Base-by-base conservation (phyloP, 78 protist genomes). In the Tieghemostelium lacteum region DNA sequence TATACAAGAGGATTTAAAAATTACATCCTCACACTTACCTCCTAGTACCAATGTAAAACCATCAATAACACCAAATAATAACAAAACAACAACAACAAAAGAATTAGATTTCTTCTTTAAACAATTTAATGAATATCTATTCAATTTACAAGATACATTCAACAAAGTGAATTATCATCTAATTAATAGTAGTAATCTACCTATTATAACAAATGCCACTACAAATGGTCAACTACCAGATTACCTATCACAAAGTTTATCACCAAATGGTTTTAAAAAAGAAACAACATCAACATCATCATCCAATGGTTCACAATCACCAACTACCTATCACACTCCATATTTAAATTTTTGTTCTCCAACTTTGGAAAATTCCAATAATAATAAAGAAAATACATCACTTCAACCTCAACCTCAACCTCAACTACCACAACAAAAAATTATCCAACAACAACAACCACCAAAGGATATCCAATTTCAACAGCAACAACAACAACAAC, bases 281-380 rank as follows among this genome's bases (percentile, higher is more conserved):
- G n/a, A n/a, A n/a, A n/a, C n/a, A n/a, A n/a, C n/a, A n/a, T n/a
- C n/a, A n/a, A n/a, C n/a, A n/a, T n/a, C n/a, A n/a, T n/a, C n/a
- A n/a, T n/a, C n/a, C n/a, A n/a, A n/a, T n/a, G n/a, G n/a, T n/a
- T 49, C 54, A 49, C 24, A 49, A 49, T 57, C 63, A 57, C 63
- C 63, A 57, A 22, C 63, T 19, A n/a, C 63, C 16, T 57, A 57
- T 57, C 63, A 57, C 16, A 57, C 63, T 5, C 63, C 63, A 57
- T 57, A 19, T 57, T 57, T 57, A 57, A 14, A 57, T n/a, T 45
- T 45, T 45, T 45, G 52, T 45, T 57, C 63, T 19, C 63, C 63
- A 19, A 7, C 17, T 19, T 57, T 22, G 16, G 63, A 57, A n/a
- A 19, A 7, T 22, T 19, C 6, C 16, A 57, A 57, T 57, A 57